phyloP scores from a whole-genome alignment of 2,329 filamentous ascomycete genomes.

The Xylaria digitata region DNA sequence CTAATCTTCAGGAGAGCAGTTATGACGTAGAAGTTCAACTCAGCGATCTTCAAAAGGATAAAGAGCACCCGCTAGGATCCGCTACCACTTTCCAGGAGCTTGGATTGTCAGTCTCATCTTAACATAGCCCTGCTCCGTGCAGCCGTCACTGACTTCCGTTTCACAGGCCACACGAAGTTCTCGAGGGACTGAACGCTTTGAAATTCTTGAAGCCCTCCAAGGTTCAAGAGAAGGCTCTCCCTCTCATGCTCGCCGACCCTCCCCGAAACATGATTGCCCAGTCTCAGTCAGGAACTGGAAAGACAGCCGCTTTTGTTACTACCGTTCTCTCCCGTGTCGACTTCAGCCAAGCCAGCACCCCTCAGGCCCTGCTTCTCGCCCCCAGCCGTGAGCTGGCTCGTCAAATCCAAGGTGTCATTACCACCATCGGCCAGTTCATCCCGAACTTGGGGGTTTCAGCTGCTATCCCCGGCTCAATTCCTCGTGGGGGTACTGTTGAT shows the following conservation, averaged over 20 bases:
- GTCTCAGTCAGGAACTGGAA: slow-evolving; percentile 98
- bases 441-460: slow-evolving; percentile 79
- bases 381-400: slow-evolving; percentile 94
- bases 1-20: slow-evolving; percentile 74
- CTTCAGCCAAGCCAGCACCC: slow-evolving; percentile 71
- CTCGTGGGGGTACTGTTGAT: slow-evolving; percentile 74
- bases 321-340: slow-evolving; percentile 91
- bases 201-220: slow-evolving; percentile 96
- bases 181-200: slow-evolving; percentile 81
- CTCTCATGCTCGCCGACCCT: slow-evolving; percentile 87
- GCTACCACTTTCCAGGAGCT: slow-evolving; percentile 86
- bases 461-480: slow-evolving; percentile 82
- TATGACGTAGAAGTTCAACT: slow-evolving; percentile 94
- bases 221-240: slow-evolving; percentile 94
- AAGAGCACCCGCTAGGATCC: slow-evolving; percentile 88
- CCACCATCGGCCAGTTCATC: slow-evolving; percentile 86
- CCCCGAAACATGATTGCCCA: slow-evolving; percentile 95
- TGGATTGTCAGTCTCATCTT: slow-evolving; percentile 72
- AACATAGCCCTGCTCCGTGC: not conserved
- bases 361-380: slow-evolving; percentile 89
- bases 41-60: slow-evolving; percentile 86
- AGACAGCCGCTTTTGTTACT: slow-evolving; percentile 95
- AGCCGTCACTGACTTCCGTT: slow-evolving; percentile 24
- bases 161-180: slow-evolving; percentile 57
- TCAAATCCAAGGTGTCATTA: slow-evolving; percentile 89